Conservation (phyloP, 2,329 filamentous ascomycete genomes). For the Colletotrichum lentis region DNA sequence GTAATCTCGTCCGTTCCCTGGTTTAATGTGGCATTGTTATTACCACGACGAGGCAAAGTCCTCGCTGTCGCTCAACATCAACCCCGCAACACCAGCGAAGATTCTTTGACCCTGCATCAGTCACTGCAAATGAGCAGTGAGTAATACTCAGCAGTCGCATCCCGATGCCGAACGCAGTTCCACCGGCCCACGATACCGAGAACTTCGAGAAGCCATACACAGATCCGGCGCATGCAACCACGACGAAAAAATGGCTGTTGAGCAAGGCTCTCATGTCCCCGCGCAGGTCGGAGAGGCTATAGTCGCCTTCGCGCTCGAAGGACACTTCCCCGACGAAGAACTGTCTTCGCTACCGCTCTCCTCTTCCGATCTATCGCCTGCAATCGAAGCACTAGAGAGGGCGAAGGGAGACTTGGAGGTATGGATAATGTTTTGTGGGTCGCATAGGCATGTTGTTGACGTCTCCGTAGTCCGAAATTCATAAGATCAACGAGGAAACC, state of each 20-base stretch:
- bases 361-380: slow-evolving; percentile 50
- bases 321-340: slow-evolving; percentile 52
- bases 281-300: slow-evolving; percentile 51
- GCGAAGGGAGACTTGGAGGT: slow-evolving; percentile 53
- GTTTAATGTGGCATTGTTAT: background rate
- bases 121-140: background rate
- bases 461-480: slow-evolving; percentile 70
- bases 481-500: slow-evolving; percentile 76
- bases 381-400: slow-evolving; percentile 50
- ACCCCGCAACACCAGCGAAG: background rate
- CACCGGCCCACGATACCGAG: slow-evolving; percentile 7
- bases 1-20: background rate
- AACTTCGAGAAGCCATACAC: slow-evolving; percentile 15
- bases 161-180: slow-evolving; percentile 5
- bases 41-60: slow-evolving; percentile 21
- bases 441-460: background rate
- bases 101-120: background rate
- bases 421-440: slow-evolving; percentile 15
- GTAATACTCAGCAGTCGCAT: background rate
- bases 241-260: slow-evolving; percentile 44
- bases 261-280: slow-evolving; percentile 41
- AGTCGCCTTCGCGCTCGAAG: slow-evolving; percentile 52
- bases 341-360: slow-evolving; percentile 49
- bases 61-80: background rate
- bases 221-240: background rate